Evolutionary conservation across 768 basidiomycete species (phyloP).

Genomic region (Leccinum arenicola): DNA sequence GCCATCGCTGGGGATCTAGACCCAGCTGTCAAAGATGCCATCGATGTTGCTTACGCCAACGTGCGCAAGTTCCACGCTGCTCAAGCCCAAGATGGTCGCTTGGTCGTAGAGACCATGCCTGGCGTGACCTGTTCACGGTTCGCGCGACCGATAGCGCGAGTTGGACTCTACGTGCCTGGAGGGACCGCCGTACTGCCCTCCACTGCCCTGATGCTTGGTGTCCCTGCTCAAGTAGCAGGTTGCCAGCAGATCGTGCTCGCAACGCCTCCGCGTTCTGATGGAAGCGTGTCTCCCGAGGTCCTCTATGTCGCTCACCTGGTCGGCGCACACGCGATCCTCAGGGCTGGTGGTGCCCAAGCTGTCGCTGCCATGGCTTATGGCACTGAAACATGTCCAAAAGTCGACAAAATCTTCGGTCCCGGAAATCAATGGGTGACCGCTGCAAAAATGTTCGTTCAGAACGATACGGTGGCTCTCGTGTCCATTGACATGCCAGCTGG

Average conservation of each 20-base stretch:
- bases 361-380: slow-evolving; percentile 96
- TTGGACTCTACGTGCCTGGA: slow-evolving; percentile 96
- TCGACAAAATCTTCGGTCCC: slow-evolving; percentile 99
- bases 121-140: slow-evolving; percentile 96
- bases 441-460: slow-evolving; percentile 98
- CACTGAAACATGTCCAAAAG: slow-evolving; percentile 92
- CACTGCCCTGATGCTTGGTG: slow-evolving; percentile 96
- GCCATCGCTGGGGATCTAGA: slow-evolving; percentile 60
- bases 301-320: slow-evolving; percentile 93
- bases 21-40: slow-evolving; percentile 68
- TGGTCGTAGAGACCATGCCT: slow-evolving; percentile 95
- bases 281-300: slow-evolving; percentile 93
- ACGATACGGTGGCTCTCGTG: slow-evolving; percentile 94
- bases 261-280: slow-evolving; percentile 93
- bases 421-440: slow-evolving; percentile 99
- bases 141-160: slow-evolving; percentile 90
- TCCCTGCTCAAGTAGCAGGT: slow-evolving; percentile 96
- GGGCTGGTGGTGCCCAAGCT: slow-evolving; percentile 96
- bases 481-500: slow-evolving; percentile 99
- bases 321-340: slow-evolving; percentile 86
- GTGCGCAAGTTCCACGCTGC: slow-evolving; percentile 90
- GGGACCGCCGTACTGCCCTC: slow-evolving; percentile 96
- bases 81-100: slow-evolving; percentile 65
- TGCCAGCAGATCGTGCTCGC: slow-evolving; percentile 91
- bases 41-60: slow-evolving; percentile 88